phyloP scores from a whole-genome alignment of 2,329 filamentous ascomycete species.

The Corynespora cassiicola region DNA sequence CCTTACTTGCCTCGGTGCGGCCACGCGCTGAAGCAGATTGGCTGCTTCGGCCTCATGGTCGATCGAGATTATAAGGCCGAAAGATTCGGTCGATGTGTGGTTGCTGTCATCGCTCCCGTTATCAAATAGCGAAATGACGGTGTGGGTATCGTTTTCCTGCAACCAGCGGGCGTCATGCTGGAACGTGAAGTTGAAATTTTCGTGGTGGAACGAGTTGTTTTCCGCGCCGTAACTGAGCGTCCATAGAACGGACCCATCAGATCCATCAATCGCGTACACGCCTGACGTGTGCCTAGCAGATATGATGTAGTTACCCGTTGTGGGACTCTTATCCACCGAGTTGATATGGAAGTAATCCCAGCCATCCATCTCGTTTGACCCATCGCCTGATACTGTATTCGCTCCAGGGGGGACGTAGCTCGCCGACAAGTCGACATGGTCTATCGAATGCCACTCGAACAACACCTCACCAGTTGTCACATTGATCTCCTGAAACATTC shows the following conservation, averaged over 20 bases:
- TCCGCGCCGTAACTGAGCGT: slow-evolving; percentile 34
- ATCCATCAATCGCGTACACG: slow-evolving; percentile 17
- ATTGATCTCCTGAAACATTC: slow-evolving; percentile 62
- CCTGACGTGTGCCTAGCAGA: slow-evolving; percentile 23
- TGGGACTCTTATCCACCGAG: slow-evolving; percentile 48
- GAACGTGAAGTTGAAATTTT: slow-evolving; percentile 14
- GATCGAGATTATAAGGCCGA: slow-evolving; percentile 49
- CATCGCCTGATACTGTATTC: slow-evolving; percentile 54
- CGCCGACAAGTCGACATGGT: slow-evolving; percentile 61
- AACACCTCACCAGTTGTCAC: slow-evolving; percentile 62
- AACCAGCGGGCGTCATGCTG: slow-evolving; percentile 29
- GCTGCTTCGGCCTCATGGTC: slow-evolving; percentile 42
- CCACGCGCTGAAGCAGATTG: slow-evolving; percentile 15
- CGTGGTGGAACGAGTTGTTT: slow-evolving; percentile 48
- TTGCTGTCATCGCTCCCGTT: slow-evolving; percentile 33
- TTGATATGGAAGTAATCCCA: slow-evolving; percentile 65
- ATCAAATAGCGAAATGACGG: slow-evolving; percentile 47
- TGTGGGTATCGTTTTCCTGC: slow-evolving; percentile 16
- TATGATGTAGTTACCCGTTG: slow-evolving; percentile 20
- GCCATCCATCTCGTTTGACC: slow-evolving; percentile 45
- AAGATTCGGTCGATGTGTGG: slow-evolving; percentile 15
- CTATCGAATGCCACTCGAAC: slow-evolving; percentile 66
- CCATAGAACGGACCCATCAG: slow-evolving; percentile 26
- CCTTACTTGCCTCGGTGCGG: slow-evolving; percentile 15
- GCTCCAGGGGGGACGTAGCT: slow-evolving; percentile 53